Base-by-base conservation (phyloP, 73 alveolate genomes). In the Paramecium sonneborni region DNA sequence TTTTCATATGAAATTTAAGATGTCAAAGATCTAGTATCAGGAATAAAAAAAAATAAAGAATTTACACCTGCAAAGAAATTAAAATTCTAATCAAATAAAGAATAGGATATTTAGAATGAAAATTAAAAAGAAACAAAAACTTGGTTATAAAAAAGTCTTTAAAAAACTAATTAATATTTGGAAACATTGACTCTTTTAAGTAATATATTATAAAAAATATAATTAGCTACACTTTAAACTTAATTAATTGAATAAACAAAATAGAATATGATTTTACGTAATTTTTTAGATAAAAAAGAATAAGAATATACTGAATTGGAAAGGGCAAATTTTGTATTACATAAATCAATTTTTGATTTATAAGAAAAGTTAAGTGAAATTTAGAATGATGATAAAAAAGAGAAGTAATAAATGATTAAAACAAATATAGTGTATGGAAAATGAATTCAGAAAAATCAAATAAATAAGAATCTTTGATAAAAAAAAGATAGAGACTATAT, bases 261-360 rank as follows among this genome's bases (percentile, higher is more conserved):
- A 72, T 72, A 72, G 44, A 72, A 72, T 34, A 72, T 72, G 86
- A 72, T 72, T 32, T 37, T 72, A 34, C 55, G 86, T 35, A 72
- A 72, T 15, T 23, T 38, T 20, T 38, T 72, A 18, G 86, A 72
- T 72, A 72, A 72, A 35, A 72, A 72, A 37, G 86, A 72, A 35
- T 11, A 38, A 72, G 86, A 72, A 72, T 72, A 72, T n/a, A 35
- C 57, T 34, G 86, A 72, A 72, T 35, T 72, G 11, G 86, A 72
- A 21, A 35, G 57, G 35, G 52, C 86, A 5, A 72, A 72, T 72
- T 72, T 32, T 14, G 18, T 21, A 34, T 30, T 72, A 1, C 86
- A 72, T 37, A 72, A 38, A 72, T 34, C 86, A 7, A 72, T 72
- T 1, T 72, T 72, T 72, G 86, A 72, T 21, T 38, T 72, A 23